phyloP scores from a whole-genome alignment of 768 basidiomycete genomes.

The Lactifluus rugatus region DNA sequence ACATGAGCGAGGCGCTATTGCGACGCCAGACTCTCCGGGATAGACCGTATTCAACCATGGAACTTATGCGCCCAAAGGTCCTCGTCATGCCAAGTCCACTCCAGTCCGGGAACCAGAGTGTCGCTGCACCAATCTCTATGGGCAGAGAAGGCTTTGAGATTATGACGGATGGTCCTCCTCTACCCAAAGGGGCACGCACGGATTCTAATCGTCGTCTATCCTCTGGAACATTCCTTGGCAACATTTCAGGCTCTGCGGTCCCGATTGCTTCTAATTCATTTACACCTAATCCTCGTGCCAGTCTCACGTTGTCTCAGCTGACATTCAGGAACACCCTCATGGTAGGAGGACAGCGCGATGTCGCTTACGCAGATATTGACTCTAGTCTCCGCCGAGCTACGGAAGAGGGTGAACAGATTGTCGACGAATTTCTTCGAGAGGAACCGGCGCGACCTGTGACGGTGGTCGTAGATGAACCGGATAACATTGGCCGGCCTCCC shows the following conservation, averaged over 20 bases:
- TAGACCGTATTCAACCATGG: constrained; percentile 61
- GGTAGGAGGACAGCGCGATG: constrained; percentile 57
- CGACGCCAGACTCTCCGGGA: constrained; percentile 29
- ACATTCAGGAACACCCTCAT: constrained; percentile 77
- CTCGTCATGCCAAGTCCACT: constrained; percentile 91
- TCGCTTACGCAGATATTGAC: constrained; percentile 52
- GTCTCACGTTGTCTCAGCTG: constrained; percentile 68
- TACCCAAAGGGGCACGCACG: constrained; percentile 65
- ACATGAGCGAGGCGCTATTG: constrained; percentile 29
- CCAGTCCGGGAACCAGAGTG: constrained; percentile 37
- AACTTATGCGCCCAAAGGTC: constrained; percentile 81
- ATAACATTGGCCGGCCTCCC: constrained; percentile 38
- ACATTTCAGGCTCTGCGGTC: constrained; percentile 26
- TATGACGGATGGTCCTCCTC: constrained; percentile 62
- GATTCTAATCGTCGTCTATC: constrained; percentile 37
- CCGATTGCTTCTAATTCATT: constrained; percentile 52
- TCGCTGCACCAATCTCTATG: constrained; percentile 27
- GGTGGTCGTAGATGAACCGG: constrained; percentile 23
- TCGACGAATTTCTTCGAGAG: constrained; percentile 35
- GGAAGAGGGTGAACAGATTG: constrained; percentile 68
- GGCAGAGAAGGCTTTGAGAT: constrained; percentile 51
- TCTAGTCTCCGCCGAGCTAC: constrained; percentile 56
- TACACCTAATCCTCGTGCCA: constrained; percentile 67
- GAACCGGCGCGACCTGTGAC: constrained; percentile 25
- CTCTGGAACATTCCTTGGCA: constrained; percentile 27